Base-by-base conservation (phyloP, 129 eudicot species). In the Erigeron canadensis region DNA sequence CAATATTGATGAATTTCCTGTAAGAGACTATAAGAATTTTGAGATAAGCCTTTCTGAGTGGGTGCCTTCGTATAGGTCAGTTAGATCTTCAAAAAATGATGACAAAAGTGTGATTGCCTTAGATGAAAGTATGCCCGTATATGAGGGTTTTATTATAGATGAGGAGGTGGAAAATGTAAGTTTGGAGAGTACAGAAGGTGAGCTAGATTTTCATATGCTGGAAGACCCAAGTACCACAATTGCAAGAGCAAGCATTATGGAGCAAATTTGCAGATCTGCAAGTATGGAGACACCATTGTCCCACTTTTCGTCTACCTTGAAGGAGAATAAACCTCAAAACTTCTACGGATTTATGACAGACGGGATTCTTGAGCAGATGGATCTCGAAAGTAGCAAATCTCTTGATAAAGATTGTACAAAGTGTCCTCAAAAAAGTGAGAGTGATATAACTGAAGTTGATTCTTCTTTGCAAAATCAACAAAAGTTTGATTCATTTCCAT, bases 241-340 rank as follows among this genome's bases (percentile, higher is more conserved):
- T 22, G 87, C 77, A 61, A 84, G 84, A 43, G 91, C 87, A 51
- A 85, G 89, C 77, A 53, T 86, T 50, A 61, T 83, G 71, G 96
- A 84, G 69, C 79, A 84, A 78, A 69, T 84, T 17, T 86, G 96
- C 78, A 86, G 68, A 82, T 82, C 93, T 79, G 81, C 88, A 53
- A 79, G 81, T 81, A 78, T 73, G 78, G 74, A 84, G 42, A 79
- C 88, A 59, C 94, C 96, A 22, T 62, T 67, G 42, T 74, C 95
- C 15, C 75, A 75, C 42, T 73, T 93, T 65, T 77, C 88, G 41
- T 68, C 98, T 55, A 34, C 81, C 46, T 77, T 69, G 55, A 66
- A 77, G 48, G 77, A 81, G 48, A 69, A 81, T 38, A 42, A 43
- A 34, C 38, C 63, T 44, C 67, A 75, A 53, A 82, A 79, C 76